These are phyloP conservation scores for Populus pruinosa DNA, from an alignment of 345 rosid species.

Conservation along the genomic window DNA sequence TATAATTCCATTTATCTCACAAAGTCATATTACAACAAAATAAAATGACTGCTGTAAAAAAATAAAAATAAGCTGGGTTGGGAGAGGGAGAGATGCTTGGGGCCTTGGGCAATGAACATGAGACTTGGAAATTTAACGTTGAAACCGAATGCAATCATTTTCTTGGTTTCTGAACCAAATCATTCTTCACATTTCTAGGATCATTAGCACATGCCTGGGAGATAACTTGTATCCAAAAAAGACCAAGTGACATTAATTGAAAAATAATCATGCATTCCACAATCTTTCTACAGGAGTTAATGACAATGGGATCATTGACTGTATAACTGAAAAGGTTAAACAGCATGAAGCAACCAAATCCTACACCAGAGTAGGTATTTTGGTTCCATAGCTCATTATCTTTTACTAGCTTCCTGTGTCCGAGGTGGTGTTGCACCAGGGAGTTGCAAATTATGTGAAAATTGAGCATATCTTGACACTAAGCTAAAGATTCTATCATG, in stretches of 20 bases:
- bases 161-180: not conserved
- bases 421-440: not conserved
- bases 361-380: not conserved
- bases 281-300: not conserved
- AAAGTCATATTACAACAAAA: not conserved
- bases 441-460: not conserved
- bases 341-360: not conserved
- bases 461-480: not conserved
- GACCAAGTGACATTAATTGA: not conserved
- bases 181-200: not conserved
- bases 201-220: not conserved
- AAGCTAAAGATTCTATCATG: not conserved
- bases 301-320: not conserved
- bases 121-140: not conserved
- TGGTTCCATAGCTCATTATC: not conserved
- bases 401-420: not conserved
- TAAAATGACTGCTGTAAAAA: not conserved
- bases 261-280: not conserved
- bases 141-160: not conserved
- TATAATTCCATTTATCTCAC: not conserved
- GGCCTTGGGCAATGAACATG: not conserved
- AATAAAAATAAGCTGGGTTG: not conserved
- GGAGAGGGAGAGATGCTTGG: not conserved
- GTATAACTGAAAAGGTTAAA: not conserved
- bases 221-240: not conserved